Base-by-base conservation (phyloP, 1,139 yeast species). In the Saccharomyces pastorianus region DNA sequence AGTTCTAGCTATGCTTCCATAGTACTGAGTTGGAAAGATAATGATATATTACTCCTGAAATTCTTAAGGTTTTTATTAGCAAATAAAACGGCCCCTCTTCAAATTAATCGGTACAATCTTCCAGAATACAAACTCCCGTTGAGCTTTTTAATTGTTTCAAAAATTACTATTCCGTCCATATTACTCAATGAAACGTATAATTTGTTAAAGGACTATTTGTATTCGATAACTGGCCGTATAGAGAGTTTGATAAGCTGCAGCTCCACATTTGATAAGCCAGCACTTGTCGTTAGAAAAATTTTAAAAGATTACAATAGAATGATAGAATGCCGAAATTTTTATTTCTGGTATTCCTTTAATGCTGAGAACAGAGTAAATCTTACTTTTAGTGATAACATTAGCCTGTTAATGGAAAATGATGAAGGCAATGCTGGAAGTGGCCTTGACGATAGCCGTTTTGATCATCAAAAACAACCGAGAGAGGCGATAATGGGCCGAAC, bases 111-210 rank as follows among this genome's bases (percentile, higher is more conserved):
- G 25, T 61, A 52, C 50, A 38, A 48, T n/a, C 41, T 51, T 34
- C 55, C 61, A 23, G 49, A 51, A 28, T 52, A 57, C 51, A 63
- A 61, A 51, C 34, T 56, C 49, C 55, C 58, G 20, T 20, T 56
- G 46, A 47, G 32, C 6, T 57, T 58, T 48, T 53, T 64, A 27
- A 54, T 64, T 26, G 56, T 54, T 23, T 49, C 55, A 13, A 51
- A 52, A 26, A 49, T 54, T 8, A 55, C 53, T 17, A 56, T 56
- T 13, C 58, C 61, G 5, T 50, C 58, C 5, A 54, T 58, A 44
- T 51, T 64, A 4, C 50, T 62, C 17, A 59, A 59, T 48, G 54
- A 59, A 7, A 44, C 57, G 3, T 64, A 63, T 51, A 64, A 65
- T 51, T 38, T 65, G 25, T 54, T 66, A 9, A 31, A 56, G n/a